Percentiles rank a stretch among this genome's conserved stretches.
These are phyloP conservation scores for Lentinus tigrinus DNA, from an alignment of 768 basidiomycete species.

Conservation along the genomic window DNA sequence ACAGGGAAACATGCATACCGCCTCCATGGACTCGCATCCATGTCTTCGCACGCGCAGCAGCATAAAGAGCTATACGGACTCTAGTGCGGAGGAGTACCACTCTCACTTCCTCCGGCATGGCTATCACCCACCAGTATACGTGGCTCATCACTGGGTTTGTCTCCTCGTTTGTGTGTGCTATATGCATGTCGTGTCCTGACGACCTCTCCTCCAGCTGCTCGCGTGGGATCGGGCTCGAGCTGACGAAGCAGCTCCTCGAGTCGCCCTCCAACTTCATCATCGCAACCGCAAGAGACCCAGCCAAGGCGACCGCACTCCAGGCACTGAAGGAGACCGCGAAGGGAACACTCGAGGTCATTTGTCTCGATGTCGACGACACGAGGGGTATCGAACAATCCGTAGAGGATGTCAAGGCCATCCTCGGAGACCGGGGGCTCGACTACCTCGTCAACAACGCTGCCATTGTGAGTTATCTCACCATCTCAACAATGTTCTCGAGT, in stretches of 20 bases:
- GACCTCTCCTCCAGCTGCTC: conserved; percentile 19
- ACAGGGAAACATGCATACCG: no score
- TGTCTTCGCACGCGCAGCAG: no score
- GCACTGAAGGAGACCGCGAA: conserved; percentile 19
- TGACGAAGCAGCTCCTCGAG: conserved; percentile 23
- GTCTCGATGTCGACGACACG: conserved; percentile 29
- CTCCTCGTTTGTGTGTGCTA: no score
- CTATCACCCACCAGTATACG: not conserved
- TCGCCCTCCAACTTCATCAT: conserved; percentile 26
- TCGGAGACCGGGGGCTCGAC: conserved; percentile 34
- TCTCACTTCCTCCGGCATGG: not conserved
- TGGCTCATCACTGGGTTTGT: conserved; percentile 28
- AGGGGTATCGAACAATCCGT: conserved; percentile 26
- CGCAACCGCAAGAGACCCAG: conserved; percentile 28
- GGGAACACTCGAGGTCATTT: conserved; percentile 32
- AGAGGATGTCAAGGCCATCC: conserved; percentile 21
- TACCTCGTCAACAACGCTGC: conserved; percentile 42
- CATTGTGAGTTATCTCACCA: conserved; percentile 17
- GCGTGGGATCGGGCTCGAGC: conserved; percentile 31
- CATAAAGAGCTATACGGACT: not conserved
- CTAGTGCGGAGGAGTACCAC: not conserved
- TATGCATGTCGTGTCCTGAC: no score
- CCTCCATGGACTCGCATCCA: no score
- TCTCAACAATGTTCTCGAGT: no score
- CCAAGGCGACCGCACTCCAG: conserved; percentile 20